These are phyloP conservation scores for Starmerella bombi DNA, from an alignment of 805 yeast species.

Conservation along the genomic window DNA sequence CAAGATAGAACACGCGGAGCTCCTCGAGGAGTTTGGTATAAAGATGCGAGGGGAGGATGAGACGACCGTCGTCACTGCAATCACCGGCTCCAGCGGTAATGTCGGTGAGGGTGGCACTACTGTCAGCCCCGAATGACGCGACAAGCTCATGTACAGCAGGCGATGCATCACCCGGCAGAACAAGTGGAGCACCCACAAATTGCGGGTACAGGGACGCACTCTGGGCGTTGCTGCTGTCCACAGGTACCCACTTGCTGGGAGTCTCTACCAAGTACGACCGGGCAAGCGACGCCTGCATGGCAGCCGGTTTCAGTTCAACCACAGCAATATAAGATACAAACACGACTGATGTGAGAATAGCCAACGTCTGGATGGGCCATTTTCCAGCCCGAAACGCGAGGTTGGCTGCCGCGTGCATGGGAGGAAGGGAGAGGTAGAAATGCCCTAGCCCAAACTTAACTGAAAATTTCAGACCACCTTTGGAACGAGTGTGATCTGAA, in stretches of 20 bases:
- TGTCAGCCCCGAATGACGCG: conserved; percentile 1
- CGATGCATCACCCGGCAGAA: conserved; percentile 10
- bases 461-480: background rate
- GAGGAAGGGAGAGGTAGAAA: background rate
- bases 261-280: conserved; percentile 18
- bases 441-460: background rate
- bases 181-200: conserved; percentile 20
- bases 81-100: background rate
- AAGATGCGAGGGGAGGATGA: conserved; percentile 8
- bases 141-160: conserved; percentile 4
- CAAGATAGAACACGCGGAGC: conserved; percentile 20
- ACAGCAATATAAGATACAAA: conserved; percentile 65
- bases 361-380: conserved; percentile 76
- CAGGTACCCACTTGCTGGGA: conserved; percentile 12
- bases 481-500: too few species aligned
- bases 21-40: conserved; percentile 4
- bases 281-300: conserved; percentile 17
- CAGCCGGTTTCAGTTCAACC: conserved; percentile 30
- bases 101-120: background rate
- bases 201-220: conserved; percentile 5
- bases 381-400: conserved; percentile 47
- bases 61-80: background rate
- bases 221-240: background rate
- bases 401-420: conserved; percentile 29
- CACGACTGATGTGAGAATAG: conserved; percentile 57